Percentiles rank a stretch among this genome's conserved stretches.
Conservation (phyloP, 2,329 filamentous ascomycete genomes). For the Stagonosporopsis vannaccii region DNA sequence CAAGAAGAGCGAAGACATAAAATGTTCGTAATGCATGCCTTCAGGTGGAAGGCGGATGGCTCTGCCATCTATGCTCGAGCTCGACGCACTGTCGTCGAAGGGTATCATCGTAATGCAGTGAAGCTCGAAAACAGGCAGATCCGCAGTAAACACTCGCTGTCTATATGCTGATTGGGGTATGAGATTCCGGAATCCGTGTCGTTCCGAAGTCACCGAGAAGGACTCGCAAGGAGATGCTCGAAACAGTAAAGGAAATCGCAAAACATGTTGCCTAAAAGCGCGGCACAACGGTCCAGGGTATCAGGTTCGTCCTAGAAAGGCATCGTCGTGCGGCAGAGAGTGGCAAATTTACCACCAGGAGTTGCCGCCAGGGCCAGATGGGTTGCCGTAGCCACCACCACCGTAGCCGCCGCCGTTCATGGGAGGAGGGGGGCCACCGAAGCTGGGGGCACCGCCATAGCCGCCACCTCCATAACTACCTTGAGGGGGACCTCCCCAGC, state of each 20-base stretch:
- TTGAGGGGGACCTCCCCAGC: conserved; percentile 47
- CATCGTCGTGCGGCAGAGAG: conserved; percentile 29
- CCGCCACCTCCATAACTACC: conserved; percentile 48
- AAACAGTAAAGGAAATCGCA: conserved; percentile 38
- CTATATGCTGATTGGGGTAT: conserved; percentile 61
- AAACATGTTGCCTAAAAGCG: conserved; percentile 24
- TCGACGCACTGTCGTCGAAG: conserved; percentile 46
- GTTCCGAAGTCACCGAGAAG: conserved; percentile 44
- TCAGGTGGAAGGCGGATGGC: conserved; percentile 39
- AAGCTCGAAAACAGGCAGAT: conserved; percentile 51
- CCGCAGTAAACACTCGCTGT: conserved; percentile 58
- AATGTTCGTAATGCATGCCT: conserved; percentile 50
- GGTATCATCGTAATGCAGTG: conserved; percentile 50
- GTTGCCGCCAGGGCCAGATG: conserved; percentile 67
- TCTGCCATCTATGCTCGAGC: conserved; percentile 48
- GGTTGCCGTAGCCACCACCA: conserved; percentile 71
- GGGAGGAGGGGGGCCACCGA: conserved; percentile 68
- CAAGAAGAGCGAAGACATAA: conserved; percentile 48
- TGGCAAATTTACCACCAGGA: conserved; percentile 68
- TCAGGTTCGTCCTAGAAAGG: conserved; percentile 39
- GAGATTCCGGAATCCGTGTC: conserved; percentile 53
- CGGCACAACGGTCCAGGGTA: conserved; percentile 35
- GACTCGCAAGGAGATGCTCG: conserved; percentile 41
- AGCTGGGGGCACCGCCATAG: conserved; percentile 57
- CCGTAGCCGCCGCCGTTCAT: conserved; percentile 52